A percentile compares a stretch with the other conserved stretches of the same genome.
phyloP scores from a whole-genome alignment of 768 basidiomycete species.

The Mycena filopes region DNA sequence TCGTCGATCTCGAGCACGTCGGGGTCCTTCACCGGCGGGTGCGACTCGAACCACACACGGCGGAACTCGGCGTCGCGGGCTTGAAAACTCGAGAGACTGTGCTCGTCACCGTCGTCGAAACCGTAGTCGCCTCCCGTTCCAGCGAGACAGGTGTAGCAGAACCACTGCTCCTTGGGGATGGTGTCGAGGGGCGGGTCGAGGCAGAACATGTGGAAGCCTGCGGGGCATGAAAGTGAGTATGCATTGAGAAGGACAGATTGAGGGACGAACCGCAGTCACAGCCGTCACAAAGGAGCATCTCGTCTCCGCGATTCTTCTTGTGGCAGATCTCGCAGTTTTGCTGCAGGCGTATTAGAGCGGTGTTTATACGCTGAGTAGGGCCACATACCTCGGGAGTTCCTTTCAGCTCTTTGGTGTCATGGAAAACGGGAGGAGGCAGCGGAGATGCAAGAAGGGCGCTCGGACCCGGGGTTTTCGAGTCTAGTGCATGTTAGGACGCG shows the following conservation, averaged over 20 bases:
- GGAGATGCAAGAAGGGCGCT: conserved; percentile 39
- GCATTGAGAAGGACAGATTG: conserved; percentile 29
- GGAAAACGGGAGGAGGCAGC: conserved; percentile 58
- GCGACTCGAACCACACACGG: conserved; percentile 86
- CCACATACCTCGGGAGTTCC: conserved; percentile 64
- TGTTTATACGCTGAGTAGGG: conserved; percentile 31
- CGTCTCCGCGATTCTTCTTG: conserved; percentile 86
- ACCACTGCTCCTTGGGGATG: conserved; percentile 97
- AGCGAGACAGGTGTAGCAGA: conserved; percentile 90
- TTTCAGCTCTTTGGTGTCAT: conserved; percentile 58
- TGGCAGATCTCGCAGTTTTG: conserved; percentile 94
- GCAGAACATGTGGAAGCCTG: conserved; percentile 97
- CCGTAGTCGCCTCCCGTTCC: conserved; percentile 96
- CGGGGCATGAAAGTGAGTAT: conserved; percentile 2
- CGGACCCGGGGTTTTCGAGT: conserved; percentile 49
- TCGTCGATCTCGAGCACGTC: conserved; percentile 53
- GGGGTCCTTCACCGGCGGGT: conserved; percentile 61
- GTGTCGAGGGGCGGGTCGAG: conserved; percentile 88
- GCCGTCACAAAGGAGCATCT: conserved; percentile 92
- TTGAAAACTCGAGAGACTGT: conserved; percentile 91
- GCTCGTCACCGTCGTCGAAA: conserved; percentile 98
- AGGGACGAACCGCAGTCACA: conserved; percentile 78
- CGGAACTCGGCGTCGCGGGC: conserved; percentile 92
- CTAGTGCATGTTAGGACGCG: conserved; percentile 37
- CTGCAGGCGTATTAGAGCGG: conserved; percentile 49